These are phyloP conservation scores for Pugionium cornutum DNA, from an alignment of 345 rosid species.

Conservation along the genomic window DNA sequence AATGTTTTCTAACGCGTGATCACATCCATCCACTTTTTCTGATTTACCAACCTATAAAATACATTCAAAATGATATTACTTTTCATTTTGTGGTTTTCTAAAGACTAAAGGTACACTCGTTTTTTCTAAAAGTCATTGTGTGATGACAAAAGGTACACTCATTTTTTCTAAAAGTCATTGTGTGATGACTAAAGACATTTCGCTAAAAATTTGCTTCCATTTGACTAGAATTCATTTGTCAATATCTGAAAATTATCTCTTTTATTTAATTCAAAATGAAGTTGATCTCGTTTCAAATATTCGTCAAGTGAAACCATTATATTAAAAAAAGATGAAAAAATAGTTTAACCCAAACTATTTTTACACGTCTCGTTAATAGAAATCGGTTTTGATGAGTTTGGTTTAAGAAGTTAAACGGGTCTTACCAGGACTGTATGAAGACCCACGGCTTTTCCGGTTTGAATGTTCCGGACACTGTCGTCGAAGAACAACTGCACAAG, in stretches of 20 bases:
- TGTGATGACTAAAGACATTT: no score
- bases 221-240: neutral
- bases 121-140: no score
- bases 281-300: no score
- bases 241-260: no score
- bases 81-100: neutral
- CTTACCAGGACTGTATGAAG: slow-evolving; percentile 82
- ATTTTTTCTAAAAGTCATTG: no score
- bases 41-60: slow-evolving; percentile 66
- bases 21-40: slow-evolving; percentile 62
- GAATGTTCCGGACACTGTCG: slow-evolving; percentile 76
- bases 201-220: neutral
- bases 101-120: no score
- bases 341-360: neutral
- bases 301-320: neutral
- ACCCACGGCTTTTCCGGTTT: slow-evolving; percentile 63
- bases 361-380: neutral
- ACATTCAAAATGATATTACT: neutral
- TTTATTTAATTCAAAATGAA: no score
- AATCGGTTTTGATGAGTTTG: neutral
- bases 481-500: slow-evolving; percentile 75
- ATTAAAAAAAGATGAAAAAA: no score
- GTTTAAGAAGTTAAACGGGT: slow-evolving; percentile 3
- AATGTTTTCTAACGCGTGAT: slow-evolving; percentile 75
- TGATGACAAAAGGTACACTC: no score